These are phyloP conservation scores for Helenozyma baotianmanensis DNA, from an alignment of 805 yeast species.

Conservation along the genomic window DNA sequence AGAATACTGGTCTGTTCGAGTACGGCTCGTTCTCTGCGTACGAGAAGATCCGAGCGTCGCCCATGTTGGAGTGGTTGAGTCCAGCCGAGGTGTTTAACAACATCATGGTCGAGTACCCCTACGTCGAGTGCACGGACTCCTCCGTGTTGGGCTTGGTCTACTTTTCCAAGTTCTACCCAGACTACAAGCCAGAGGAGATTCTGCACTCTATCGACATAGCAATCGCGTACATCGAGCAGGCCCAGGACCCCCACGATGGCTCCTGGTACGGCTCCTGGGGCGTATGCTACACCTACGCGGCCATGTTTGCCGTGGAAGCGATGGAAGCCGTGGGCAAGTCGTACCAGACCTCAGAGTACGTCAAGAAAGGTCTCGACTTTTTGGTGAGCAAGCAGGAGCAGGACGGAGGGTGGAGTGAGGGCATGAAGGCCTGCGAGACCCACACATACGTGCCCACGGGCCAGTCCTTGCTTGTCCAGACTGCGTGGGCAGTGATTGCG, in stretches of 20 bases:
- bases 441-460: slow-evolving; percentile 65
- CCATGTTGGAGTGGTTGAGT: slow-evolving; percentile 69
- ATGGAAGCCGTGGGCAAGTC: slow-evolving; percentile 61
- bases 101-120: slow-evolving; percentile 97
- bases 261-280: slow-evolving; percentile 99
- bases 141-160: slow-evolving; percentile 83
- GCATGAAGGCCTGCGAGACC: slow-evolving; percentile 85
- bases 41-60: slow-evolving; percentile 79
- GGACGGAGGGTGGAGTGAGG: slow-evolving; percentile 99
- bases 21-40: slow-evolving; percentile 92
- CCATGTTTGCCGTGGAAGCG: slow-evolving; percentile 97
- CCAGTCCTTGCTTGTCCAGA: slow-evolving; percentile 74
- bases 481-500: slow-evolving; percentile 89
- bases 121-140: slow-evolving; percentile 97
- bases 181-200: slow-evolving; percentile 65
- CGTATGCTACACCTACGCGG: slow-evolving; percentile 90
- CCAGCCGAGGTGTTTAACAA: slow-evolving; percentile 99
- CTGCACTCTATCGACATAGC: slow-evolving; percentile 69
- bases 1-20: slow-evolving; percentile 73
- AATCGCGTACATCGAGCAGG: slow-evolving; percentile 59
- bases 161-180: slow-evolving; percentile 58
- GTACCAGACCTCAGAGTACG: slow-evolving; percentile 59
- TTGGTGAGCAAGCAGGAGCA: slow-evolving; percentile 64
- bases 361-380: slow-evolving; percentile 80
- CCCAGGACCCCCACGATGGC: slow-evolving; percentile 70